phyloP scores from a whole-genome alignment of 768 basidiomycete species.

The Serendipita sp. region DNA sequence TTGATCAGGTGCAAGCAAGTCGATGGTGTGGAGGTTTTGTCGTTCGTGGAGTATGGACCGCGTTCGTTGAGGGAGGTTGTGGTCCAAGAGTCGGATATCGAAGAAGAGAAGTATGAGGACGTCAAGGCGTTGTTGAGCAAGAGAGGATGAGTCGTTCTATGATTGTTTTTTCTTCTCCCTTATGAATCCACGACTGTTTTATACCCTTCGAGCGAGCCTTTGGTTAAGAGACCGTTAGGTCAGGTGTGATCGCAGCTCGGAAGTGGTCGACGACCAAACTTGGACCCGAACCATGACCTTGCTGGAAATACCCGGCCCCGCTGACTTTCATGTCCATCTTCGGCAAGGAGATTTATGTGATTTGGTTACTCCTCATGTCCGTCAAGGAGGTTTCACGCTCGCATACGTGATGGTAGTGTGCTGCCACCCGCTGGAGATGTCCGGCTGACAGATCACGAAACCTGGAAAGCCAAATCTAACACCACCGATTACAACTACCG shows the following conservation, averaged over 20 bases:
- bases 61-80: not conserved
- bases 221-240: no score
- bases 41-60: not conserved
- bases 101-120: slow-evolving; percentile 1
- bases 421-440: slow-evolving; percentile 1
- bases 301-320: slow-evolving; percentile 37
- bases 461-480: slow-evolving; percentile 67
- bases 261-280: not conserved
- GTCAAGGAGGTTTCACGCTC: slow-evolving; percentile 72
- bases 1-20: slow-evolving; percentile 2
- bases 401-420: slow-evolving; percentile 87
- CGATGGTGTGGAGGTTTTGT: not conserved
- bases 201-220: not conserved
- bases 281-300: slow-evolving; percentile 8
- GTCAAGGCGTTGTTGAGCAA: not conserved
- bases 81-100: not conserved
- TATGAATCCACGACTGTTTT: not conserved
- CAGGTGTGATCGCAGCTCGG: no score
- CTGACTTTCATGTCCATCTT: slow-evolving; percentile 95
- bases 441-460: slow-evolving; percentile 9
- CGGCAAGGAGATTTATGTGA: slow-evolving; percentile 70
- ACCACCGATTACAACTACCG: slow-evolving; percentile 74
- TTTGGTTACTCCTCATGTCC: slow-evolving; percentile 81
- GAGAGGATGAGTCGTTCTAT: not conserved
- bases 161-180: no score